Evolutionary conservation across 805 yeast genomes (phyloP).

Genomic region (Saccharomyces mikatae): DNA sequence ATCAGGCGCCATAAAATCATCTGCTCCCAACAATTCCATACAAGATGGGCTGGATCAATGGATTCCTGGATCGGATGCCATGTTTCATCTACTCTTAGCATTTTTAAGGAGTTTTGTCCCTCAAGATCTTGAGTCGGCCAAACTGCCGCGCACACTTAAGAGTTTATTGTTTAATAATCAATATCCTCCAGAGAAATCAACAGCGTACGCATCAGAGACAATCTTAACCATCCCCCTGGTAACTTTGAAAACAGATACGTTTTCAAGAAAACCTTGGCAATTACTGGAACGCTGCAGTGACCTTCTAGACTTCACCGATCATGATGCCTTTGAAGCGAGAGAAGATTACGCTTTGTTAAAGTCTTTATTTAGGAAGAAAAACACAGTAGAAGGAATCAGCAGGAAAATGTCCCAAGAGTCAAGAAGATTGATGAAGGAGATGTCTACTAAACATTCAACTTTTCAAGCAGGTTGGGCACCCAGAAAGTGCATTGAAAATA

Average conservation of each 20-base stretch:
- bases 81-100: slow-evolving; percentile 70
- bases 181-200: slow-evolving; percentile 62
- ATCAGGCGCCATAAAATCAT: slow-evolving; percentile 6
- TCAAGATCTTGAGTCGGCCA: slow-evolving; percentile 43
- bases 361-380: slow-evolving; percentile 54
- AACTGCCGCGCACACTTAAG: slow-evolving; percentile 59
- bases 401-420: slow-evolving; percentile 69
- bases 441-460: slow-evolving; percentile 34
- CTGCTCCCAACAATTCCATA: slow-evolving; percentile 35
- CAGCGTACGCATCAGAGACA: slow-evolving; percentile 33
- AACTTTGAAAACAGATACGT: slow-evolving; percentile 40
- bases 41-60: slow-evolving; percentile 67
- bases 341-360: slow-evolving; percentile 73
- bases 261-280: slow-evolving; percentile 46
- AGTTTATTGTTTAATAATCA: slow-evolving; percentile 53
- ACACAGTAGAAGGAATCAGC: slow-evolving; percentile 45
- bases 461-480: slow-evolving; percentile 37
- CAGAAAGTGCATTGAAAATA: slow-evolving; percentile 20
- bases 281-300: slow-evolving; percentile 50
- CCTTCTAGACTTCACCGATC: slow-evolving; percentile 60
- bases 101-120: slow-evolving; percentile 75
- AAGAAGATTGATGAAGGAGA: slow-evolving; percentile 41
- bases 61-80: slow-evolving; percentile 78
- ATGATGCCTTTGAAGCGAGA: slow-evolving; percentile 59
- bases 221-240: slow-evolving; percentile 56